These are phyloP conservation scores for Rhypophila decipiens DNA, from an alignment of 495 filamentous ascomycete species.

Conservation along the genomic window DNA sequence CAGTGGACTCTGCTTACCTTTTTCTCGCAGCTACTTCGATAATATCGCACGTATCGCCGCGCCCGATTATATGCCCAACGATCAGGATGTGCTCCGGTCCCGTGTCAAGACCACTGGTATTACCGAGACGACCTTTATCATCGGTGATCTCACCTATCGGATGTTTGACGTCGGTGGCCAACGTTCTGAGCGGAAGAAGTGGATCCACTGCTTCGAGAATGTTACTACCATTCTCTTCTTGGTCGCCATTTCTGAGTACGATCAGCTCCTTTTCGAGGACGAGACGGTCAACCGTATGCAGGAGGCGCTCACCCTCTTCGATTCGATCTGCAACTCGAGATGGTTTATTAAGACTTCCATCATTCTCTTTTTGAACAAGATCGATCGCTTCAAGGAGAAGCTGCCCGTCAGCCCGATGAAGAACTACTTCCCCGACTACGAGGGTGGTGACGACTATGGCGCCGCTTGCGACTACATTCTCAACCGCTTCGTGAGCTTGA, in stretches of 20 bases:
- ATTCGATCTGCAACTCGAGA: slow-evolving; percentile 97
- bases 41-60: slow-evolving; percentile 87
- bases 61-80: slow-evolving; percentile 90
- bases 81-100: slow-evolving; percentile 95
- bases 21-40: slow-evolving; percentile 82
- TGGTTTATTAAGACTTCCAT: slow-evolving; percentile 99
- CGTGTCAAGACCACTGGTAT: slow-evolving; percentile 99
- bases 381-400: slow-evolving; percentile 99
- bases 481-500: slow-evolving; percentile 92
- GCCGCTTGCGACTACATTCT: slow-evolving; percentile 96
- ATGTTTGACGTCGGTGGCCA: slow-evolving; percentile 99
- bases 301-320: slow-evolving; percentile 94
- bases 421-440: slow-evolving; percentile 99
- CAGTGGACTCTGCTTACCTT: too few relatives aligned
- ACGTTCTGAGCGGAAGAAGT: slow-evolving; percentile 99
- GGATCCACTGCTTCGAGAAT: slow-evolving; percentile 99
- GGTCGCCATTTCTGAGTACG: slow-evolving; percentile 98
- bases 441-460: slow-evolving; percentile 86
- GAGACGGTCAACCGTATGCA: slow-evolving; percentile 98
- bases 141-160: slow-evolving; percentile 93
- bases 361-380: slow-evolving; percentile 99
- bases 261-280: slow-evolving; percentile 95
- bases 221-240: slow-evolving; percentile 98
- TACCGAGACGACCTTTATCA: slow-evolving; percentile 97
- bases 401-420: slow-evolving; percentile 98